Evolutionary conservation across 1,284 basidiomycete genomes (phyloP).

Genomic region (Rhodotorula glutinis): DNA sequence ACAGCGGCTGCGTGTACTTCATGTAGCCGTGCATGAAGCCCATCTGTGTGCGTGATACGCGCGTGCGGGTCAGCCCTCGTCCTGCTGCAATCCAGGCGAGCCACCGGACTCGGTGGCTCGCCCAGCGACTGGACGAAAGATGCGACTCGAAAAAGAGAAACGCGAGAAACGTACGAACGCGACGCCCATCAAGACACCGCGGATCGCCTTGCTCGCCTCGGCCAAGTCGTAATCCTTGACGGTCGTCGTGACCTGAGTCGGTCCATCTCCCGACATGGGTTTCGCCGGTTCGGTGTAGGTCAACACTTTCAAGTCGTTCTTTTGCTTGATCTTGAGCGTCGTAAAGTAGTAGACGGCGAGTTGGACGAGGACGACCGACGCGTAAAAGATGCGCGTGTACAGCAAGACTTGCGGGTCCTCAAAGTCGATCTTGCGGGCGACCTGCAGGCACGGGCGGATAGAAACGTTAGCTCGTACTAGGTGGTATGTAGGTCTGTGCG

Average conservation of each 20-base stretch:
- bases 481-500: too few species aligned
- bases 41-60: constrained; percentile 33
- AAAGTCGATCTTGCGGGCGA: constrained; percentile 86
- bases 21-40: constrained; percentile 79
- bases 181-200: constrained; percentile 51
- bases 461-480: too few species aligned
- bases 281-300: constrained; percentile 68
- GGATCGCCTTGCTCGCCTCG: constrained; percentile 80
- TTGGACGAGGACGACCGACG: constrained; percentile 66
- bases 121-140: too few species aligned
- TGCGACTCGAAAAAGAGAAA: too few species aligned
- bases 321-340: constrained; percentile 76
- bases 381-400: constrained; percentile 81
- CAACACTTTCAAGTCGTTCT: constrained; percentile 91
- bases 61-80: not conserved
- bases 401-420: constrained; percentile 78
- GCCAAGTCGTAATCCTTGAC: constrained; percentile 87
- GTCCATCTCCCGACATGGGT: constrained; percentile 56
- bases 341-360: constrained; percentile 72
- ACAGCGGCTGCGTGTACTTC: constrained; percentile 84
- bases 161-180: constrained; percentile 46
- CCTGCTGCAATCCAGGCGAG: too few species aligned
- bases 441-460: constrained; percentile 46
- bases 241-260: constrained; percentile 79
- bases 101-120: too few species aligned